Evolutionary conservation across 148 eudicot species (phyloP).

Genomic region (Chenopodium quinoa): DNA sequence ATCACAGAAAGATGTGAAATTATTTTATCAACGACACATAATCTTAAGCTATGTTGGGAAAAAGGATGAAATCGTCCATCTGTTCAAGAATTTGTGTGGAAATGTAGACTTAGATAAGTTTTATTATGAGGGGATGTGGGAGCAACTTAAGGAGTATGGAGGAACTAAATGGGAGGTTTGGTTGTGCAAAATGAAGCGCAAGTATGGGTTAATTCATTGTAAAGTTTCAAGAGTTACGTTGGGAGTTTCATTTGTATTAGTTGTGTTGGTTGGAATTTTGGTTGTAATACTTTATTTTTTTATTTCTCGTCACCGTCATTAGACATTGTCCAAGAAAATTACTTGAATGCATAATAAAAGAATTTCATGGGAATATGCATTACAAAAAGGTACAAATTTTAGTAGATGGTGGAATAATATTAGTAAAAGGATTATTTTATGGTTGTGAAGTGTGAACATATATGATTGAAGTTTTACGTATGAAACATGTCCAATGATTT

Average conservation of each 20-base stretch:
- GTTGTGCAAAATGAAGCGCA: slow-evolving; percentile 16
- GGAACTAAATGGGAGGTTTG: slow-evolving; percentile 29
- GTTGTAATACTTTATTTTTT: slow-evolving; percentile 13
- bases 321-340: background rate
- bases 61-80: slow-evolving; percentile 28
- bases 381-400: too few relatives aligned
- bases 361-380: background rate
- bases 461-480: too few relatives aligned
- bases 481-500: too few relatives aligned
- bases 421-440: too few relatives aligned
- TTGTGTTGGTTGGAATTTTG: slow-evolving; percentile 12
- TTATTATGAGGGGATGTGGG: slow-evolving; percentile 41
- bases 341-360: background rate
- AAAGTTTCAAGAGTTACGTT: slow-evolving; percentile 1
- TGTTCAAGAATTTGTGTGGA: slow-evolving; percentile 37
- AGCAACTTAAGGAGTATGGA: slow-evolving; percentile 27
- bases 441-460: too few relatives aligned
- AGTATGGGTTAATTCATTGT: background rate
- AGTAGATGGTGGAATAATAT: too few relatives aligned
- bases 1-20: slow-evolving; percentile 31
- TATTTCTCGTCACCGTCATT: slow-evolving; percentile 12
- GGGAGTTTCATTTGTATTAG: background rate
- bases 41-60: slow-evolving; percentile 20
- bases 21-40: slow-evolving; percentile 31
- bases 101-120: slow-evolving; percentile 40